Percentiles rank a stretch among this genome's conserved stretches.
Evolutionary conservation across 2,329 filamentous ascomycete species (phyloP).

Genomic region (Scolecobasidium constrictum): DNA sequence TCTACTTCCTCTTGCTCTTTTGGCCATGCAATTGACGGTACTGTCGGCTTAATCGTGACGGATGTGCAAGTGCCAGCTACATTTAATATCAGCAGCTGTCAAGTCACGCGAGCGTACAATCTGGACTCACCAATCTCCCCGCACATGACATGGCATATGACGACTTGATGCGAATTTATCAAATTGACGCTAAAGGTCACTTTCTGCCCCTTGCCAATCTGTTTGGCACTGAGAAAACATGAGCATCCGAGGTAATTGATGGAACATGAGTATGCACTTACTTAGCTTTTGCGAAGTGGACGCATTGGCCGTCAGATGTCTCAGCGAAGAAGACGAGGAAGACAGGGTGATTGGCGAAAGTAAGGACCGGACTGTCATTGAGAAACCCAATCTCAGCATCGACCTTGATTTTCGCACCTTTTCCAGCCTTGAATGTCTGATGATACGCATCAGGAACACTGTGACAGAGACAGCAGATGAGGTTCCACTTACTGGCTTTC

Average conservation of each 20-base stretch:
- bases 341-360: slow-evolving; percentile 54
- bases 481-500: slow-evolving; percentile 31
- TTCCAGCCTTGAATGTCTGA: slow-evolving; percentile 22
- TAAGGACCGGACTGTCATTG: slow-evolving; percentile 51
- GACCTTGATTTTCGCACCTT: slow-evolving; percentile 47
- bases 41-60: slow-evolving; percentile 40
- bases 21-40: slow-evolving; percentile 36
- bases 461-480: neutral
- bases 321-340: slow-evolving; percentile 66
- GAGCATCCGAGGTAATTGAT: too few species aligned
- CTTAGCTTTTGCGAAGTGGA: slow-evolving; percentile 57
- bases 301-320: slow-evolving; percentile 54
- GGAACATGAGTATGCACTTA: too few species aligned
- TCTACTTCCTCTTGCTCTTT: slow-evolving; percentile 7
- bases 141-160: slow-evolving; percentile 65
- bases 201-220: slow-evolving; percentile 50
- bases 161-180: slow-evolving; percentile 41
- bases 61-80: slow-evolving; percentile 45
- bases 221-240: slow-evolving; percentile 44
- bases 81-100: slow-evolving; percentile 10
- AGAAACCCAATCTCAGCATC: slow-evolving; percentile 59
- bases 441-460: slow-evolving; percentile 14
- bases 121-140: slow-evolving; percentile 59
- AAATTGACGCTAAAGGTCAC: slow-evolving; percentile 50
- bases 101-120: neutral